Conservation (phyloP, 2,329 filamentous ascomycete genomes). For the Boeremia lycopersici region DNA sequence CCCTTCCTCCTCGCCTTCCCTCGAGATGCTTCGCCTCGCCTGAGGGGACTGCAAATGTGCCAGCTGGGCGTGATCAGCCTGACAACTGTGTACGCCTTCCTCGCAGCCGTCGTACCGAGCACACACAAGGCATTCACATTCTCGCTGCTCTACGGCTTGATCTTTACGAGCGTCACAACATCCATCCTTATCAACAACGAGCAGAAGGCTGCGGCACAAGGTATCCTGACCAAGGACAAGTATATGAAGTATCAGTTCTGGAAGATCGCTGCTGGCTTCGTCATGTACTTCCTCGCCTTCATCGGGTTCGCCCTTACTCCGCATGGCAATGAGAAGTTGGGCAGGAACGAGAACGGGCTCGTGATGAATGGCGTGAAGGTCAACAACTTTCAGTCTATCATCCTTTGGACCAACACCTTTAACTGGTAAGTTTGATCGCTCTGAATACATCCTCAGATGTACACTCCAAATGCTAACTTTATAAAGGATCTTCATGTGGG, state of each 20-base stretch:
- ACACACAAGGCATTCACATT: slow-evolving; percentile 32
- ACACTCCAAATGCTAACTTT: slow-evolving; percentile 4
- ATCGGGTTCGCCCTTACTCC: slow-evolving; percentile 16
- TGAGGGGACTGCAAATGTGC: slow-evolving; percentile 26
- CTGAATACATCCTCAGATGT: background rate
- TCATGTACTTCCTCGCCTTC: slow-evolving; percentile 28
- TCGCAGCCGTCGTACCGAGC: slow-evolving; percentile 26
- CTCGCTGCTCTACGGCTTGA: slow-evolving; percentile 29
- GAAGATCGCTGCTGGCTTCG: slow-evolving; percentile 27
- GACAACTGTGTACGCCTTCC: slow-evolving; percentile 22
- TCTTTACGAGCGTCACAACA: slow-evolving; percentile 28
- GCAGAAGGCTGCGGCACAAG: slow-evolving; percentile 22
- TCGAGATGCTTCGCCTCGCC: slow-evolving; percentile 22
- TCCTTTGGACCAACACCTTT: slow-evolving; percentile 31
- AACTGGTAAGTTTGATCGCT: slow-evolving; percentile 27
- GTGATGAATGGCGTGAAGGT: slow-evolving; percentile 29
- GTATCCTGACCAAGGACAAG: slow-evolving; percentile 26
- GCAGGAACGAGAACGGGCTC: slow-evolving; percentile 16
- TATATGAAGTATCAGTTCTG: slow-evolving; percentile 33
- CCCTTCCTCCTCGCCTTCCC: slow-evolving; percentile 10
- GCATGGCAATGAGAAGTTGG: slow-evolving; percentile 8
- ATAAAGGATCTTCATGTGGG: slow-evolving; percentile 33
- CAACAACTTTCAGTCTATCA: slow-evolving; percentile 24
- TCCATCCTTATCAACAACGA: slow-evolving; percentile 28
- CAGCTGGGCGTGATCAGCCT: slow-evolving; percentile 23